These are phyloP conservation scores for Sideroxylon spinosum DNA, from an alignment of 179 eudicot genomes.

Conservation along the genomic window DNA sequence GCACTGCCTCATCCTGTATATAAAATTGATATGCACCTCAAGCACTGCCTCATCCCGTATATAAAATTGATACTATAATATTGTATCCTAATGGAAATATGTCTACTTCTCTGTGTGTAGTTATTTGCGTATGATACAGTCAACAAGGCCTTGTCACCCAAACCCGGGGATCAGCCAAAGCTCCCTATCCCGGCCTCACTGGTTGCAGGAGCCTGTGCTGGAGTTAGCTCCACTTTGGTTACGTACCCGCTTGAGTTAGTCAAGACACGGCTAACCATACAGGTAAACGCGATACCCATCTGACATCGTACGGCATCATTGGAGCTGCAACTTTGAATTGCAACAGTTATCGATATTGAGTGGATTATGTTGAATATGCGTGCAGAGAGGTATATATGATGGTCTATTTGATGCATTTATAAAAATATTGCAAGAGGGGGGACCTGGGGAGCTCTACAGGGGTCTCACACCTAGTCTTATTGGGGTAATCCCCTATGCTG, in stretches of 20 bases:
- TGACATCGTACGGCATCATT: no score
- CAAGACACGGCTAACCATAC: slow-evolving; percentile 88
- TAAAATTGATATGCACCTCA: no score
- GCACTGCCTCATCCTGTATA: no score
- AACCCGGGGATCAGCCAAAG: slow-evolving; percentile 61
- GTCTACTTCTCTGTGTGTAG: slow-evolving; percentile 28
- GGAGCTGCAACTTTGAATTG: no score
- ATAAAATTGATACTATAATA: no score
- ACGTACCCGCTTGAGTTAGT: slow-evolving; percentile 93
- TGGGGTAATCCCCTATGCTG: slow-evolving; percentile 84
- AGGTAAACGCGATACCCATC: slow-evolving; percentile 37
- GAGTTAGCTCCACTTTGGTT: slow-evolving; percentile 68
- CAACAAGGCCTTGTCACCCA: slow-evolving; percentile 64
- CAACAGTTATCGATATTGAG: no score
- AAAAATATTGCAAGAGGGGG: slow-evolving; percentile 64
- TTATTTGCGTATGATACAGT: slow-evolving; percentile 82
- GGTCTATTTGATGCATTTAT: slow-evolving; percentile 71
- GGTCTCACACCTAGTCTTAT: slow-evolving; percentile 84
- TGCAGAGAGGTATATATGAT: slow-evolving; percentile 76
- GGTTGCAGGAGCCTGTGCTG: slow-evolving; percentile 85
- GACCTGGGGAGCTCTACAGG: slow-evolving; percentile 68
- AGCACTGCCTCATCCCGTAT: no score
- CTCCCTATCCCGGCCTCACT: slow-evolving; percentile 68
- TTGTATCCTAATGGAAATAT: no score
- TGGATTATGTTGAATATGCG: slow-evolving; percentile 4